Percentiles rank a stretch among this genome's conserved stretches.
Evolutionary conservation across 495 filamentous ascomycete species (phyloP).

Genomic region (Daldinia bambusicola): DNA sequence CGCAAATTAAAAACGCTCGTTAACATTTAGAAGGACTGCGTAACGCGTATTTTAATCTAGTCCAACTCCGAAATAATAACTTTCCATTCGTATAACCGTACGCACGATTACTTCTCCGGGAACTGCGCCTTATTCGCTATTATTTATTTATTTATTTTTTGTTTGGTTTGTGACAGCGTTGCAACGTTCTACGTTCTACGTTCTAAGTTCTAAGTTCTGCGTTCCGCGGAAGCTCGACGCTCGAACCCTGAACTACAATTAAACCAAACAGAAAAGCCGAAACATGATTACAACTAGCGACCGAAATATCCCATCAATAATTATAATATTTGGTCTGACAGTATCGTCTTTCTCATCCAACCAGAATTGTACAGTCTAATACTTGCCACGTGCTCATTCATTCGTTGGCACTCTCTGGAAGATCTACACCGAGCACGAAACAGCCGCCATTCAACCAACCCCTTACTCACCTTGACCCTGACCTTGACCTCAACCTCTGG

Average conservation of each 20-base stretch:
- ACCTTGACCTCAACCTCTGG: background rate
- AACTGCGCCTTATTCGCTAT: conserved; percentile 13
- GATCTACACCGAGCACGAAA: conserved; percentile 18
- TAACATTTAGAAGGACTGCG: conserved; percentile 1
- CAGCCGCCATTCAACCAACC: background rate
- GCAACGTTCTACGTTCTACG: background rate
- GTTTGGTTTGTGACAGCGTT: conserved; percentile 12
- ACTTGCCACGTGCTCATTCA: conserved; percentile 31
- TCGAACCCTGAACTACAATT: conserved; percentile 11
- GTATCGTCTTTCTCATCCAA: conserved; percentile 22
- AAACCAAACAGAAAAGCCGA: conserved; percentile 20
- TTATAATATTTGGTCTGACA: conserved; percentile 32
- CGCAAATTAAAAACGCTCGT: conserved; percentile 28
- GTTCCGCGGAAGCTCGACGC: background rate
- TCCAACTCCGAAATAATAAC: background rate
- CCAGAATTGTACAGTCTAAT: conserved; percentile 8
- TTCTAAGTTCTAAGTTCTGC: background rate
- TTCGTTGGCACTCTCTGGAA: conserved; percentile 16
- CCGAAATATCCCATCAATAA: conserved; percentile 25
- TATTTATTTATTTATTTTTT: background rate
- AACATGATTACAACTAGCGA: conserved; percentile 34
- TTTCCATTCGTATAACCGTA: conserved; percentile 10
- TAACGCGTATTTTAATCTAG: conserved; percentile 3
- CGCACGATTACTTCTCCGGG: conserved; percentile 23
- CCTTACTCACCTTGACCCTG: background rate